Conservation (phyloP, 768 basidiomycete species). For the Leccinum incarnatum region DNA sequence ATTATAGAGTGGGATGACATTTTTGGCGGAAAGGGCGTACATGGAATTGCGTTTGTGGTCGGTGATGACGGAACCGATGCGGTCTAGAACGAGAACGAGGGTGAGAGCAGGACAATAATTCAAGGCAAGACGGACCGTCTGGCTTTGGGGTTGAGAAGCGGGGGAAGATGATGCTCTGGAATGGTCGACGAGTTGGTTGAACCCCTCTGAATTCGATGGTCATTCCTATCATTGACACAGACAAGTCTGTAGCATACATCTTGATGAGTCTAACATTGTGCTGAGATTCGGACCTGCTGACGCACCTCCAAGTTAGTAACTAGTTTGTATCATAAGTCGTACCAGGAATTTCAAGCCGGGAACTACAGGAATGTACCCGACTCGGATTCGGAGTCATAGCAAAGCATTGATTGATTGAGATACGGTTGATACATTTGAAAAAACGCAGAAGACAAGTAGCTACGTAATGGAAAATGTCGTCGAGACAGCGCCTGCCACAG, state of each 20-base stretch:
- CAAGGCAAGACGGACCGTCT: slow-evolving; percentile 53
- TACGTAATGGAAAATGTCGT: no score
- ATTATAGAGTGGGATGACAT: slow-evolving; percentile 64
- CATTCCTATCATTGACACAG: slow-evolving; percentile 84
- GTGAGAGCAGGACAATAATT: not conserved
- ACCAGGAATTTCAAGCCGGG: no score
- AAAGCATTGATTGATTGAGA: no score
- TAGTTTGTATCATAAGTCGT: no score
- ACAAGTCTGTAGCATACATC: slow-evolving; percentile 25
- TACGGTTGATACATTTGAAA: no score
- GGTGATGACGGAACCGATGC: slow-evolving; percentile 62
- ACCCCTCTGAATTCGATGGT: slow-evolving; percentile 44
- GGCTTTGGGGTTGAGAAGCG: slow-evolving; percentile 59
- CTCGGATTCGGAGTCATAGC: no score
- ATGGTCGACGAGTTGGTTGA: slow-evolving; percentile 71
- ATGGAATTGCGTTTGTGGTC: slow-evolving; percentile 70
- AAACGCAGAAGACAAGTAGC: no score
- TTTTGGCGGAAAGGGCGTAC: slow-evolving; percentile 70
- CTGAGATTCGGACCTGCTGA: slow-evolving; percentile 41
- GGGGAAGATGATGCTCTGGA: slow-evolving; percentile 76
- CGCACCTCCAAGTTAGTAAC: slow-evolving; percentile 33
- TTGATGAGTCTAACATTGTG: no score
- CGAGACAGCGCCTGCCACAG: no score
- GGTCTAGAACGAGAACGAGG: slow-evolving; percentile 46
- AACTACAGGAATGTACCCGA: no score